A percentile compares a stretch with the other conserved stretches of the same genome.
phyloP scores from a whole-genome alignment of 768 basidiomycete species.

The Daedalea quercina region DNA sequence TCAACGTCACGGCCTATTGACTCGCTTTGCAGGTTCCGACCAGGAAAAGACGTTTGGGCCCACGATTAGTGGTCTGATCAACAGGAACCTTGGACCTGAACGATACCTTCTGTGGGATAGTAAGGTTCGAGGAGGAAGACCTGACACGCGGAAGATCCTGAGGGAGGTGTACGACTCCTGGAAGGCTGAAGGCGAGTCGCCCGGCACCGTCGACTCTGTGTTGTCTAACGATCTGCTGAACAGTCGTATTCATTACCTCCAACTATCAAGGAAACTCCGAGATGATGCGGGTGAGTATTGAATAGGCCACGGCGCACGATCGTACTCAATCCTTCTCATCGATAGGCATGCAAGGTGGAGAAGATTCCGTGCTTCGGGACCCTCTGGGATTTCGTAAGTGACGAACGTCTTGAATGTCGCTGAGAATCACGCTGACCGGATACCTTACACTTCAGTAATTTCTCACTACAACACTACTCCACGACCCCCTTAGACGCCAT shows the following conservation, averaged over 20 bases:
- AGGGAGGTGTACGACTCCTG: conserved; percentile 30
- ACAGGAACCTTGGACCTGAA: conserved; percentile 31
- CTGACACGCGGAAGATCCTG: conserved; percentile 32
- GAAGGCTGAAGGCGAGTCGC: conserved; percentile 24
- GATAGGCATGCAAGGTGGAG: conserved; percentile 26
- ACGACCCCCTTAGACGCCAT: not conserved
- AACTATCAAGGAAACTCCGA: conserved; percentile 34
- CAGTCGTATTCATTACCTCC: conserved; percentile 37
- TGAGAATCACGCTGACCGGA: not conserved
- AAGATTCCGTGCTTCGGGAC: conserved; percentile 34
- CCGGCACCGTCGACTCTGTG: not conserved
- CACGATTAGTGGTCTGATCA: conserved; percentile 34
- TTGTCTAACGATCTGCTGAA: not conserved
- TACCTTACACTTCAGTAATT: not conserved
- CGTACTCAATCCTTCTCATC: not conserved
- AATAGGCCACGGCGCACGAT: not conserved
- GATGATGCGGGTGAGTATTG: conserved; percentile 25
- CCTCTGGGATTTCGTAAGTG: conserved; percentile 29
- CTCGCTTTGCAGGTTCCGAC: conserved; percentile 25
- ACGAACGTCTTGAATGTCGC: not conserved
- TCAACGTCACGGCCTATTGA: not conserved
- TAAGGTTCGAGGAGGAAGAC: conserved; percentile 31
- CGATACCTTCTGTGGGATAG: conserved; percentile 36
- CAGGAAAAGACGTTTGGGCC: conserved; percentile 39
- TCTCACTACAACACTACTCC: not conserved